Conservation (phyloP, 208 protist species). For the Leishmania tropica region DNA sequence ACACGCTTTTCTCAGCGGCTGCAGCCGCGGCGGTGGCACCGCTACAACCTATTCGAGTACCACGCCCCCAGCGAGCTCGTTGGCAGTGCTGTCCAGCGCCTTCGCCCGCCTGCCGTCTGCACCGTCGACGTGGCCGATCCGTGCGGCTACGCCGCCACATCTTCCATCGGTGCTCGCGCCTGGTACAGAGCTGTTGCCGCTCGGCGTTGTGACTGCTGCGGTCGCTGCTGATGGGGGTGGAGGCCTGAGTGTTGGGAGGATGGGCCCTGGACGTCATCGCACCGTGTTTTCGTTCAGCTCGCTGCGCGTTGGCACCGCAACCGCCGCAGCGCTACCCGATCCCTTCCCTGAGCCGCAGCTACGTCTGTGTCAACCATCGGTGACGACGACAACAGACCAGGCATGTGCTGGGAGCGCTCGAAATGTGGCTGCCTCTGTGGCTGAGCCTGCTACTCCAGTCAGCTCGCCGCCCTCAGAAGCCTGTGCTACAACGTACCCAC, state of each 20-base stretch:
- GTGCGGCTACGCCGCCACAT: slow-evolving; percentile 1
- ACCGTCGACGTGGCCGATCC: not conserved
- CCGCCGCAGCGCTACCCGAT: not conserved
- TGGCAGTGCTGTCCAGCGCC: not conserved
- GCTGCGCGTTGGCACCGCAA: not conserved
- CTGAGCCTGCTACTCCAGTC: not conserved
- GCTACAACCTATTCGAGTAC: not conserved
- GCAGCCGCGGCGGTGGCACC: not conserved
- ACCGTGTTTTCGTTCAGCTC: slow-evolving; percentile 32
- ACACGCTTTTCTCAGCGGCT: not conserved
- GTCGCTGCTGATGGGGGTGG: not conserved
- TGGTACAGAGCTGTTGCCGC: slow-evolving; percentile 4
- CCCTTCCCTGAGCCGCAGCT: not conserved
- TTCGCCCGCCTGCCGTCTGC: not conserved
- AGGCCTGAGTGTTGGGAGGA: not conserved
- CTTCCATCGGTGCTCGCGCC: not conserved
- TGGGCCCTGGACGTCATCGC: slow-evolving; percentile 14
- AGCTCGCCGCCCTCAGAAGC: not conserved
- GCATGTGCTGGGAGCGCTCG: not conserved
- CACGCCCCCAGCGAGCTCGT: not conserved
- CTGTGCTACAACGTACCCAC: not conserved
- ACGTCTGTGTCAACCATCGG: not conserved
- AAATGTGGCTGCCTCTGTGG: not conserved
- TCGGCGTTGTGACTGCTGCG: not conserved
- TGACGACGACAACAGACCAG: not conserved